phyloP scores from a whole-genome alignment of 2,329 filamentous ascomycete species.

The Colletotrichum orchidophilum region DNA sequence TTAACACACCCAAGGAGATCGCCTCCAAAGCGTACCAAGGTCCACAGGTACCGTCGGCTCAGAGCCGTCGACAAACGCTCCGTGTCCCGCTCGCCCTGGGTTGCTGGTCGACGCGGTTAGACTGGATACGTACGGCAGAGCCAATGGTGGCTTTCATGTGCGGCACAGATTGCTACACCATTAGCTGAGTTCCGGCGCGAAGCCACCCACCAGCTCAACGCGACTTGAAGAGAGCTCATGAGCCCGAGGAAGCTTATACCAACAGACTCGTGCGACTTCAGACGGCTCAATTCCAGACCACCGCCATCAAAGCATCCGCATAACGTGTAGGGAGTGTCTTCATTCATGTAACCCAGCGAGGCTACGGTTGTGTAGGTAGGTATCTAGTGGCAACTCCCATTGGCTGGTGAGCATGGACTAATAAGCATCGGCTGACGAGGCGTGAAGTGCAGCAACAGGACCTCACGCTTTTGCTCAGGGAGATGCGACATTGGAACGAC shows the following conservation, averaged over 20 bases:
- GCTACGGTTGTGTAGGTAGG: neutral
- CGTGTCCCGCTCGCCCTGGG: slow-evolving; percentile 20
- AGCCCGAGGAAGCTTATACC: neutral
- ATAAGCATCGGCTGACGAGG: neutral
- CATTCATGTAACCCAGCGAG: neutral
- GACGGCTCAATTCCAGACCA: neutral
- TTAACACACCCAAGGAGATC: slow-evolving; percentile 21
- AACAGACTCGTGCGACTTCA: slow-evolving; percentile 2
- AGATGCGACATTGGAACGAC: slow-evolving; percentile 29
- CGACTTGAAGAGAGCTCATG: slow-evolving; percentile 5
- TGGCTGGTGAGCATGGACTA: neutral
- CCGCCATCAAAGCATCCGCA: neutral
- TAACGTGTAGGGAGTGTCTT: neutral
- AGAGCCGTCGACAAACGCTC: slow-evolving; percentile 25
- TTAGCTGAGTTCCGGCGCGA: slow-evolving; percentile 14
- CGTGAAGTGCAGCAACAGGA: neutral
- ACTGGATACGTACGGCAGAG: slow-evolving; percentile 4
- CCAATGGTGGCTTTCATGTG: slow-evolving; percentile 15
- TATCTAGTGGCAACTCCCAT: neutral
- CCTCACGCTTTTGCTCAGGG: slow-evolving; percentile 7
- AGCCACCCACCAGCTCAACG: slow-evolving; percentile 4
- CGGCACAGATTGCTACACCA: slow-evolving; percentile 19
- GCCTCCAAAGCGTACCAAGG: slow-evolving; percentile 15
- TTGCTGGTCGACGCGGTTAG: slow-evolving; percentile 23
- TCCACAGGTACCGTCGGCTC: slow-evolving; percentile 3